Evolutionary conservation across 306 rosid genomes (phyloP).

Genomic region (Lathyrus sativus): DNA sequence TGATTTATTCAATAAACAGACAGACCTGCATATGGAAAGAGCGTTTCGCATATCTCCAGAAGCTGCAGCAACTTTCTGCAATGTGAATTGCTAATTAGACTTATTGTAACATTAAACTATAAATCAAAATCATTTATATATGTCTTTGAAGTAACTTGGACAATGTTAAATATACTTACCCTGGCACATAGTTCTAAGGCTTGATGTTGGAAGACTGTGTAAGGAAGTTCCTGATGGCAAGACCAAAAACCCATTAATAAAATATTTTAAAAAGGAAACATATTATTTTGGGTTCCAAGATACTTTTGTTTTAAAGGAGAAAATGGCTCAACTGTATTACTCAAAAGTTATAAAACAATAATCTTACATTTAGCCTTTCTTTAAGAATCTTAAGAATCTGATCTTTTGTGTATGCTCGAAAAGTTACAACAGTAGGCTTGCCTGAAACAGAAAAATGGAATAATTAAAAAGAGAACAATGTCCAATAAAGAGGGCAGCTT

Average conservation of each 20-base stretch:
- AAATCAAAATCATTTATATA: not conserved
- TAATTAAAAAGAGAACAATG: not conserved
- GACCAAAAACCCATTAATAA: constrained; percentile 21
- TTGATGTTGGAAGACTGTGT: constrained; percentile 65
- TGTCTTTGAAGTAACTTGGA: not conserved
- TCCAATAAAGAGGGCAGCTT: constrained; percentile 16
- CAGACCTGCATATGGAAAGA: constrained; percentile 81
- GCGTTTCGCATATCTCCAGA: constrained; percentile 98
- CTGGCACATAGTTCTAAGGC: constrained; percentile 96
- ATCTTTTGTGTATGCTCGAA: constrained; percentile 74
- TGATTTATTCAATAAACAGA: constrained; percentile 10
- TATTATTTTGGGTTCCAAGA: too few species aligned
- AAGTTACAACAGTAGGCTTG: constrained; percentile 78
- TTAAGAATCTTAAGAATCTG: constrained; percentile 82
- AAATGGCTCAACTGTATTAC: not conserved
- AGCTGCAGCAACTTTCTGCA: constrained; percentile 94
- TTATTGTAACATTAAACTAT: not conserved
- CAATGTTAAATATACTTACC: constrained; percentile 52
- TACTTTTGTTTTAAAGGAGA: not conserved
- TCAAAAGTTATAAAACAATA: constrained; percentile 22
- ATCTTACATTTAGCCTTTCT: constrained; percentile 73
- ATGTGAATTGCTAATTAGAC: constrained; percentile 28
- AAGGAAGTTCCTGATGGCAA: constrained; percentile 66
- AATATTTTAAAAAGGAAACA: constrained; percentile 36
- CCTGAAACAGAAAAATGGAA: constrained; percentile 48